Conservation (phyloP, 306 rosid species). For the Castanopsis chinensis region DNA sequence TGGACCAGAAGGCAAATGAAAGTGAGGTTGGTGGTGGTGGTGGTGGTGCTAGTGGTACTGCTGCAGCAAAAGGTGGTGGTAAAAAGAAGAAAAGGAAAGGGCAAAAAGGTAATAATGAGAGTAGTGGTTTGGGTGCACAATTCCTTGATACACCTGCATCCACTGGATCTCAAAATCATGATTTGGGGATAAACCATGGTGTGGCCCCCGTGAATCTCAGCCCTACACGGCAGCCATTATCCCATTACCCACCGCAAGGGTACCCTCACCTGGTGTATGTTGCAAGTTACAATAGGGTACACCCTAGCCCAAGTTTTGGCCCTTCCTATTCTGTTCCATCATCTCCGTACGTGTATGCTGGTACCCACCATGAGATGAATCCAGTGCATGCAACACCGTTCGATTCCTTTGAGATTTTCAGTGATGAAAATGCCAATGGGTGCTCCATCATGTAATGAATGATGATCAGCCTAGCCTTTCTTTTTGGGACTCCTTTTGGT, state of each 20-base stretch:
- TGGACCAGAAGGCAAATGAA: conserved; percentile 13
- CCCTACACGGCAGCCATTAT: conserved; percentile 43
- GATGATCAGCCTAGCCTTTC: not conserved
- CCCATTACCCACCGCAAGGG: conserved; percentile 27
- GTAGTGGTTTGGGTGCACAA: conserved; percentile 13
- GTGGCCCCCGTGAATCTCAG: conserved; percentile 29
- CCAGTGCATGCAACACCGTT: conserved; percentile 34
- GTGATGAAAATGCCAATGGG: conserved; percentile 82
- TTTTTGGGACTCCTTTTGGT: not conserved
- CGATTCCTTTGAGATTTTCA: conserved; percentile 58
- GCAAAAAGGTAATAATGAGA: conserved; percentile 25
- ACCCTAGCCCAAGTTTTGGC: conserved; percentile 40
- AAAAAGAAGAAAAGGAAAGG: conserved; percentile 57
- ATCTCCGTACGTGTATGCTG: conserved; percentile 38
- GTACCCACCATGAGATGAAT: conserved; percentile 25
- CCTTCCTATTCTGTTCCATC: conserved; percentile 38
- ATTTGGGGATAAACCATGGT: conserved; percentile 18
- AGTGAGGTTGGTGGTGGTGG: not conserved
- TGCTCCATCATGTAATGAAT: conserved; percentile 64
- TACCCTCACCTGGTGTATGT: conserved; percentile 31
- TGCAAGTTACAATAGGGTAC: conserved; percentile 33
- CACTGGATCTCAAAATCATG: conserved; percentile 38
- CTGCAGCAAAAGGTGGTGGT: conserved; percentile 29
- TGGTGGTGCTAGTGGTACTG: not conserved
- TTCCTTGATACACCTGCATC: conserved; percentile 28